Percentiles rank a stretch among this genome's conserved stretches.
Evolutionary conservation across 164 flowering plant genomes (phyloP).

Genomic region (Tetracentron sinense): DNA sequence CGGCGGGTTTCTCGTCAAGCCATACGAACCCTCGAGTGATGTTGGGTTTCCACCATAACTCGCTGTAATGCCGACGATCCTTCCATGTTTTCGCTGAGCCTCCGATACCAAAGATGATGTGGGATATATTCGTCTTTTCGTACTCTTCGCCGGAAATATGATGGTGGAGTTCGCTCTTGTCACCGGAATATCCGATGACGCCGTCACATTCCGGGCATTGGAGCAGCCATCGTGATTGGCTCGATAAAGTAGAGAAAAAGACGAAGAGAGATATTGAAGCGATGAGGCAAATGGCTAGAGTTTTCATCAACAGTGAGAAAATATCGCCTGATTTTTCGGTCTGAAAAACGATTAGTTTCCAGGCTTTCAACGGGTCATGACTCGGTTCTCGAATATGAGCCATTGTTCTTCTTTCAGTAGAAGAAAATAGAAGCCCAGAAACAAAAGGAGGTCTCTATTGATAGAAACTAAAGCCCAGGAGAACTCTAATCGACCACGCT

Average conservation of each 20-base stretch:
- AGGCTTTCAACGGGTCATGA: no score
- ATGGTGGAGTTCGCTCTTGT: neutral
- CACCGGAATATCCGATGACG: neutral
- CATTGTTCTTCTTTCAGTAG: no score
- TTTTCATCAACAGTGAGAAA: neutral
- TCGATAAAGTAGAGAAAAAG: constrained; percentile 23
- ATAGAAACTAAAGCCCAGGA: no score
- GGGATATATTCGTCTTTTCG: constrained; percentile 42
- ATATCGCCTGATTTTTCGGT: neutral
- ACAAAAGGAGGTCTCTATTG: neutral
- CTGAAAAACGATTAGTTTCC: no score
- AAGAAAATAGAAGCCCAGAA: neutral
- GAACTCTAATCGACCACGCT: neutral
- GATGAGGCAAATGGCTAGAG: constrained; percentile 20
- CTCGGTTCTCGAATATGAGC: no score
- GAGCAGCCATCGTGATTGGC: constrained; percentile 12
- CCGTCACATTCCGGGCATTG: constrained; percentile 8
- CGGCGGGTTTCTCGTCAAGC: constrained; percentile 39
- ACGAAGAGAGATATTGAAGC: constrained; percentile 27
- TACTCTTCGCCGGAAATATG: constrained; percentile 11
- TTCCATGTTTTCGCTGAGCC: constrained; percentile 51
- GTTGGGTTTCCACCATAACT: constrained; percentile 56
- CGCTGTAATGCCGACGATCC: constrained; percentile 31
- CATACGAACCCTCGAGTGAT: constrained; percentile 58
- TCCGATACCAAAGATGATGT: constrained; percentile 55